Conservation (phyloP, 768 basidiomycete genomes). For the Lactarius sanguifluus region DNA sequence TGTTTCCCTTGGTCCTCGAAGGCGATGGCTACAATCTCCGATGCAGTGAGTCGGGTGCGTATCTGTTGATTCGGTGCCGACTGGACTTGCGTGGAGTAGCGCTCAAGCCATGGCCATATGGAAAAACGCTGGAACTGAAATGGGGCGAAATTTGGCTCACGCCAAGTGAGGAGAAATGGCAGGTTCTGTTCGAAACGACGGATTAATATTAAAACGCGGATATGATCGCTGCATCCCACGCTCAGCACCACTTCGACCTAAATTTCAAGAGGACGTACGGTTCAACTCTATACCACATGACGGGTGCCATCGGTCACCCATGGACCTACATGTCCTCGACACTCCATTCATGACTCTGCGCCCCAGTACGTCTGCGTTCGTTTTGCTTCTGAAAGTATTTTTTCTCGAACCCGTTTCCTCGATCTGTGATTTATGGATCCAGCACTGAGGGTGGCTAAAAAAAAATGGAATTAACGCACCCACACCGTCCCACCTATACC, state of each 20-base stretch:
- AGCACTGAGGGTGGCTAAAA: constrained; percentile 3
- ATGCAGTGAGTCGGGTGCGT: constrained; percentile 4
- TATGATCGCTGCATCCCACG: neutral
- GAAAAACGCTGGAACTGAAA: constrained; percentile 11
- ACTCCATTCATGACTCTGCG: constrained; percentile 82
- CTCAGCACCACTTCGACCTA: neutral
- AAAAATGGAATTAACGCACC: constrained; percentile 50
- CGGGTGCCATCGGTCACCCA: neutral
- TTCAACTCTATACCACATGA: neutral
- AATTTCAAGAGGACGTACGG: constrained; percentile 3
- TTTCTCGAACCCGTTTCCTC: constrained; percentile 93
- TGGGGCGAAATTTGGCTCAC: constrained; percentile 13
- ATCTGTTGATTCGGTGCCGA: neutral
- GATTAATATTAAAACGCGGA: neutral
- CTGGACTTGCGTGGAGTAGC: neutral
- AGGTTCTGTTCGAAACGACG: constrained; percentile 7
- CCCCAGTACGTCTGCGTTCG: constrained; percentile 62
- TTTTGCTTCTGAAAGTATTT: constrained; percentile 86
- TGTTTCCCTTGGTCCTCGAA: constrained; percentile 9
- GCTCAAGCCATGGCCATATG: constrained; percentile 16
- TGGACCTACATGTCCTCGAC: constrained; percentile 83
- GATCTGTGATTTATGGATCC: constrained; percentile 49
- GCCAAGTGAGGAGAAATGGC: constrained; percentile 14
- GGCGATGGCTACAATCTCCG: constrained; percentile 10
- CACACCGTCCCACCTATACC: constrained; percentile 98